Evolutionary conservation across 2,329 filamentous ascomycete species (phyloP).

Genomic region (Cladophialophora chaetospira): DNA sequence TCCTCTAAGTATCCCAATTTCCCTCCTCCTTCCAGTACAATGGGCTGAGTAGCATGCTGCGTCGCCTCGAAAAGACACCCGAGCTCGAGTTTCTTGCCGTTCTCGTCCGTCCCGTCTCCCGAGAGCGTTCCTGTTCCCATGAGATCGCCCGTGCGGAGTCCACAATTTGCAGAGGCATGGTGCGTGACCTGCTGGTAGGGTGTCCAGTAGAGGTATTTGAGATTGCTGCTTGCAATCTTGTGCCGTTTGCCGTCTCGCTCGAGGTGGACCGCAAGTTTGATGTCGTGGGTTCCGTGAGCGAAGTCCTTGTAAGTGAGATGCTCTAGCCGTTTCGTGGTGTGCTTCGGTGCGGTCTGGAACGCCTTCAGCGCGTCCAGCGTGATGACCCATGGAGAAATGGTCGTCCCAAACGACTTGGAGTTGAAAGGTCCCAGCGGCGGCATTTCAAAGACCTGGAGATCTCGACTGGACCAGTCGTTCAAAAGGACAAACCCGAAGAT

Average conservation of each 20-base stretch:
- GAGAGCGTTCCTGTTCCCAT: slow-evolving; percentile 36
- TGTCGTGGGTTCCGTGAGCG: slow-evolving; percentile 19
- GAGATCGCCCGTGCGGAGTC: slow-evolving; percentile 33
- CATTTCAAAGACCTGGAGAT: slow-evolving; percentile 65
- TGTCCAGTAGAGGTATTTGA: slow-evolving; percentile 36
- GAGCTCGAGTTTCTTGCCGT: slow-evolving; percentile 22
- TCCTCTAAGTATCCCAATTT: slow-evolving; percentile 21
- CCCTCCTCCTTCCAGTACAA: slow-evolving; percentile 10
- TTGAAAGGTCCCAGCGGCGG: slow-evolving; percentile 61
- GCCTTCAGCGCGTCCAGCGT: slow-evolving; percentile 57
- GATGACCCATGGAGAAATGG: slow-evolving; percentile 62
- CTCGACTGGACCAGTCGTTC: slow-evolving; percentile 43
- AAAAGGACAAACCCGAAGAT: slow-evolving; percentile 63
- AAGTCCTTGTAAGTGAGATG: slow-evolving; percentile 21
- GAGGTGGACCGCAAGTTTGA: slow-evolving; percentile 19
- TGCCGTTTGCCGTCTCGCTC: slow-evolving; percentile 31
- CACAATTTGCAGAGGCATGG: slow-evolving; percentile 32
- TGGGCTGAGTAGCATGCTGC: slow-evolving; percentile 8
- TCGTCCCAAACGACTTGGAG: slow-evolving; percentile 61
- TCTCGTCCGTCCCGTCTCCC: slow-evolving; percentile 15
- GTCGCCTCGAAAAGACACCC: slow-evolving; percentile 28
- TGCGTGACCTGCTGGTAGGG: slow-evolving; percentile 35
- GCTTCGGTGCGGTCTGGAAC: slow-evolving; percentile 17
- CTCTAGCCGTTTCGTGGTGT: slow-evolving; percentile 12
- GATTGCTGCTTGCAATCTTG: slow-evolving; percentile 29